These are phyloP conservation scores for Eucalyptus cladocalyx DNA, from an alignment of 345 rosid species.

Conservation along the genomic window DNA sequence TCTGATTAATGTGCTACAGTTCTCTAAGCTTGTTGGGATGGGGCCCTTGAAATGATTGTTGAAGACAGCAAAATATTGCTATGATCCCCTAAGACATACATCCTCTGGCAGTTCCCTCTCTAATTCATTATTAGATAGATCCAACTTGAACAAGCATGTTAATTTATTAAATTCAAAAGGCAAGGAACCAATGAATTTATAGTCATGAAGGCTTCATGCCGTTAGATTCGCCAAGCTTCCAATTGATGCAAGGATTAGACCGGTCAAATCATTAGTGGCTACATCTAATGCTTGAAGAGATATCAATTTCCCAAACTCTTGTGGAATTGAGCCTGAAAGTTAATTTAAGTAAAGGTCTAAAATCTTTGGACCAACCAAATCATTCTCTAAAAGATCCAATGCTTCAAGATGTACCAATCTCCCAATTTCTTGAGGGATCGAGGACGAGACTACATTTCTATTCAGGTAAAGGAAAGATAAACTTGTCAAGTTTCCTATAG, in stretches of 20 bases:
- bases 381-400: too few species aligned
- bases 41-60: neutral
- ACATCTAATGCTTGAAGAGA: too few species aligned
- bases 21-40: neutral
- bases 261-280: too few species aligned
- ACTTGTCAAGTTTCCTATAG: neutral
- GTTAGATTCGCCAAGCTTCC: too few species aligned
- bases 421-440: neutral
- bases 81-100: too few species aligned
- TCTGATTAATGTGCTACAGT: neutral
- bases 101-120: too few species aligned
- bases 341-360: too few species aligned
- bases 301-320: neutral
- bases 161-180: too few species aligned
- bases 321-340: neutral
- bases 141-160: too few species aligned
- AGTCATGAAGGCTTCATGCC: accelerated
- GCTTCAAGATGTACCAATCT: accelerated
- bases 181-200: too few species aligned
- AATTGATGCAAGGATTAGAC: too few species aligned
- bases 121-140: too few species aligned
- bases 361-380: neutral
- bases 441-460: neutral
- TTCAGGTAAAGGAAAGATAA: neutral
- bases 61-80: accelerated